Base-by-base conservation (phyloP, 306 rosid species). In the Quercus wislizeni region DNA sequence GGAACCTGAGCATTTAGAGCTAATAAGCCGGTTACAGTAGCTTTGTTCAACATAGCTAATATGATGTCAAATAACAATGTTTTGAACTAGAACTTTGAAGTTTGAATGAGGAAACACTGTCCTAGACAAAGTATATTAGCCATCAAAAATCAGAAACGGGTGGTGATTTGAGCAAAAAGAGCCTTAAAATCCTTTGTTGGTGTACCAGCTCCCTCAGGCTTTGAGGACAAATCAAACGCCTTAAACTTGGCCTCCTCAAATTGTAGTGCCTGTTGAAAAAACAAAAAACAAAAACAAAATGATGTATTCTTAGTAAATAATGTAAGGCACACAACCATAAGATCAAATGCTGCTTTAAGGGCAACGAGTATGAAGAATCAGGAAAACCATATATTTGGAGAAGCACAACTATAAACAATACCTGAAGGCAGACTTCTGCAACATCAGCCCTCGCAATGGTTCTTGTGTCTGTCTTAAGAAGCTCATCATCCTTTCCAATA, bases 401-500 rank as follows among this genome's bases (percentile, higher is more conserved):
- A 69, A 38, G 49, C 55, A 41, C 19, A 62, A 23, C 27, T 76
- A n/a, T 19, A 55, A 55, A 11, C 69, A 56, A 79, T 88, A 94
- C 97, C 99, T 93, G 98, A 88, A 95, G 56, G 84, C 96, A 86
- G 63, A 91, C 94, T 89, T 95, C 98, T 19, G 99, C 97, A 23
- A 95, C 99, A 76, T 95, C 98, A 33, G 91, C 86, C 80, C 99
- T 80, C 17, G 98, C 78, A 65, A 95, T 87, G 83, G 93, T 85
- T 89, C 88, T 89, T n/a, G 93, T 93, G 38, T 91, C 97, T 0
- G 94, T 89, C 82, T 87, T 82, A n/a, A 95, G 96, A 83, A 95
- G 97, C 83, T 91, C 97, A 11, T 95, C 99, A 73, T 95, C 94
- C 88, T 93, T 95, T 70, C 99, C 97, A 1, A 90, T 71, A 13